These are phyloP conservation scores for Penicillium salamii DNA, from an alignment of 495 filamentous ascomycete species.

Conservation along the genomic window DNA sequence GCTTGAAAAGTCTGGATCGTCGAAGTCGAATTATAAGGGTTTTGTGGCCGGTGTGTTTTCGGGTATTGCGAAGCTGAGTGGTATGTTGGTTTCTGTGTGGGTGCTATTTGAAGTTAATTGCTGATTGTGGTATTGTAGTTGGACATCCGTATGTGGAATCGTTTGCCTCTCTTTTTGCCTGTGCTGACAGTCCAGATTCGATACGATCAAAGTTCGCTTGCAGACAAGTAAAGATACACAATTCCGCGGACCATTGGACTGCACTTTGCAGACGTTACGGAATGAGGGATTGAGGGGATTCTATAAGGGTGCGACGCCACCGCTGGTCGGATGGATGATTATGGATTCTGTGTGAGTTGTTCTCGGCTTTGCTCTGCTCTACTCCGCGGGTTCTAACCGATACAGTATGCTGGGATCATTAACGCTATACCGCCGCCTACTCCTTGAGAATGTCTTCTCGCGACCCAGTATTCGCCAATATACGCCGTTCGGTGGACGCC, in stretches of 20 bases:
- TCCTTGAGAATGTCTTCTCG: slow-evolving; percentile 77
- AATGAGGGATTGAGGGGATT: slow-evolving; percentile 76
- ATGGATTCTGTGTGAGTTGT: slow-evolving; percentile 77
- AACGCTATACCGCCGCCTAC: slow-evolving; percentile 78
- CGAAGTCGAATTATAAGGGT: slow-evolving; percentile 69
- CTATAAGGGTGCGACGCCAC: slow-evolving; percentile 88
- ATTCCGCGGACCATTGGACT: slow-evolving; percentile 86
- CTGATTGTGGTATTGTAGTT: slow-evolving; percentile 36
- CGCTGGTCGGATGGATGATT: slow-evolving; percentile 94
- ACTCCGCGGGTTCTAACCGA: neutral
- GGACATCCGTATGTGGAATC: slow-evolving; percentile 59
- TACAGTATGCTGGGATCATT: slow-evolving; percentile 83
- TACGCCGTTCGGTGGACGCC: slow-evolving; percentile 31
- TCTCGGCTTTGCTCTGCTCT: neutral
- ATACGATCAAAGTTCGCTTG: slow-evolving; percentile 93
- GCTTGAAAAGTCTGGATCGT: slow-evolving; percentile 8
- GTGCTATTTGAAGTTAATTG: neutral
- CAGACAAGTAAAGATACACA: slow-evolving; percentile 77
- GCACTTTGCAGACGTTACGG: slow-evolving; percentile 72
- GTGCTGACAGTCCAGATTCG: slow-evolving; percentile 54
- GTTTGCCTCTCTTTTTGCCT: neutral
- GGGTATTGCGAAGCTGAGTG: slow-evolving; percentile 84
- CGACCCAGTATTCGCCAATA: slow-evolving; percentile 42
- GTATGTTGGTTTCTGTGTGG: slow-evolving; percentile 45
- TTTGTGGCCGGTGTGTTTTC: slow-evolving; percentile 95